These are phyloP conservation scores for Botrytis deweyae DNA, from an alignment of 2,329 filamentous ascomycete genomes.

Conservation along the genomic window DNA sequence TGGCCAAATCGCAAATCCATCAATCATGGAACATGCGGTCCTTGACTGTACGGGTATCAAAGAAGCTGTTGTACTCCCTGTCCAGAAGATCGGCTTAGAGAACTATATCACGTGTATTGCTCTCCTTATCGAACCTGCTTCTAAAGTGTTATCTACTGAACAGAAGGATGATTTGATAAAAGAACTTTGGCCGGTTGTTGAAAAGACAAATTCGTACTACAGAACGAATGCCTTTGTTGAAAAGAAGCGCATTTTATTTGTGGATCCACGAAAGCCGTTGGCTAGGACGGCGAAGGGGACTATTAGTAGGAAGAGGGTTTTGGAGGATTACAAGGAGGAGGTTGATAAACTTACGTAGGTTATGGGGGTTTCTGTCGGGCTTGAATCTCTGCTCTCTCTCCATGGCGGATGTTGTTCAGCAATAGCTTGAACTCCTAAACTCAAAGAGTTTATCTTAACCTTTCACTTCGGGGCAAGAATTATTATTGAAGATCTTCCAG, in stretches of 20 bases:
- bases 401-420: background rate
- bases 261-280: background rate
- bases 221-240: background rate
- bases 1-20: constrained; percentile 8
- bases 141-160: background rate
- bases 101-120: background rate
- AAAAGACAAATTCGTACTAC: background rate
- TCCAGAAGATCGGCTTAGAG: background rate
- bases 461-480: background rate
- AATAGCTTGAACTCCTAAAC: background rate
- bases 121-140: background rate
- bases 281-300: background rate
- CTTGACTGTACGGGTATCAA: constrained; percentile 37
- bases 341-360: background rate
- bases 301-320: background rate
- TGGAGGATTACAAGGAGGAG: background rate
- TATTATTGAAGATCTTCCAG: background rate
- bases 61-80: constrained; percentile 33
- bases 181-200: background rate
- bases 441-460: background rate
- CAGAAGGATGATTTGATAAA: background rate
- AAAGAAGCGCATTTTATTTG: background rate
- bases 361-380: background rate
- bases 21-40: background rate
- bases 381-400: background rate